A percentile compares a stretch with the other conserved stretches of the same genome.
Conservation (phyloP, 139 green algal species). For the Chlamydomonas incerta region DNA sequence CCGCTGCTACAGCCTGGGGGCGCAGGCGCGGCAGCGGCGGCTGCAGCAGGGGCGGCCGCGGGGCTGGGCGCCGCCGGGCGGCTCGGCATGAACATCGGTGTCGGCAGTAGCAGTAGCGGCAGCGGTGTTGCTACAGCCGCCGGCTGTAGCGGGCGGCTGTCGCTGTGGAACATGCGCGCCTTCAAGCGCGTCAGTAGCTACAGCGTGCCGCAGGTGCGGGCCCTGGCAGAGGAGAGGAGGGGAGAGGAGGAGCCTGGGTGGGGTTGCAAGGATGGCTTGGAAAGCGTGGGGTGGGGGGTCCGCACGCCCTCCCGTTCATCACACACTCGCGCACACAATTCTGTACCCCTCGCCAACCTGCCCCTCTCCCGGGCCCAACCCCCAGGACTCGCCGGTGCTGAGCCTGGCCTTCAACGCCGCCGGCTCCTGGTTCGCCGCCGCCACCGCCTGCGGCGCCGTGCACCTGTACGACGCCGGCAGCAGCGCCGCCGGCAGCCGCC, state of each 20-base stretch:
- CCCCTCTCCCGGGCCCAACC: background rate
- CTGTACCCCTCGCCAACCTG: background rate
- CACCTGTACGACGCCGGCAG: slow-evolving; percentile 37
- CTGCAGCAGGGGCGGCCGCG: background rate
- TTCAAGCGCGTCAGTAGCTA: slow-evolving; percentile 48
- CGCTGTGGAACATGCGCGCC: slow-evolving; percentile 60
- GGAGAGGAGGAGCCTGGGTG: too few species aligned
- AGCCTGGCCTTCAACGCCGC: slow-evolving; percentile 22
- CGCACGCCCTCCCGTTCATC: too few species aligned
- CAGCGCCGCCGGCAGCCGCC: background rate
- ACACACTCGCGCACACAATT: too few species aligned
- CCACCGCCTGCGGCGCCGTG: slow-evolving; percentile 9
- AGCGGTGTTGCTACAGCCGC: background rate
- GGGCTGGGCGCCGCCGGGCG: background rate
- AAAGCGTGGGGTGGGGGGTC: too few species aligned
- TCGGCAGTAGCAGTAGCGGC: background rate
- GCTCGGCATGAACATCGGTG: background rate
- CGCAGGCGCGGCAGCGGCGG: background rate
- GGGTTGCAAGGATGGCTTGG: too few species aligned
- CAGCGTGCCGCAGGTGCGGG: slow-evolving; percentile 13
- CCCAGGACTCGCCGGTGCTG: slow-evolving; percentile 11
- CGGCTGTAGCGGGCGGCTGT: slow-evolving; percentile 14
- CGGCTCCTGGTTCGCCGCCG: slow-evolving; percentile 38
- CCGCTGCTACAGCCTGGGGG: too few species aligned
- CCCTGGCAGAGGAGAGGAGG: too few species aligned